These are phyloP conservation scores for Tricholoma matsutake DNA, from an alignment of 768 basidiomycete species.

Conservation along the genomic window DNA sequence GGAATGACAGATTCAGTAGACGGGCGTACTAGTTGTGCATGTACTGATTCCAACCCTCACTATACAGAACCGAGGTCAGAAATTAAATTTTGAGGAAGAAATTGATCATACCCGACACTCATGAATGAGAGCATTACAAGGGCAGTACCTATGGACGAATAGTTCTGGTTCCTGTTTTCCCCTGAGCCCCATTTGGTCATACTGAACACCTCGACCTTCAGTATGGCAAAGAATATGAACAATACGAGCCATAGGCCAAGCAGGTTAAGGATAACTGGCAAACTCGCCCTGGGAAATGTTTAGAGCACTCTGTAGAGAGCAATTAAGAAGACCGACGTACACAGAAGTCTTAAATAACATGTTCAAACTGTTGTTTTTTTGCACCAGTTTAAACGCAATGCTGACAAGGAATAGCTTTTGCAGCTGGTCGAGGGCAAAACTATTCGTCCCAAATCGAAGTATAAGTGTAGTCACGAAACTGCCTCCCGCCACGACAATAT, in stretches of 20 bases:
- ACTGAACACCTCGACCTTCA: slow-evolving; percentile 88
- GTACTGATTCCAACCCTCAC: slow-evolving; percentile 95
- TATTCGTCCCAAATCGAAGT: slow-evolving; percentile 51
- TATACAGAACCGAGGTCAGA: slow-evolving; percentile 27
- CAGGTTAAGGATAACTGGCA: slow-evolving; percentile 83
- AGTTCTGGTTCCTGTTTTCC: slow-evolving; percentile 72
- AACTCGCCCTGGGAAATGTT: slow-evolving; percentile 58
- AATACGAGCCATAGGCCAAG: slow-evolving; percentile 85
- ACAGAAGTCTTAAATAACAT: slow-evolving; percentile 95
- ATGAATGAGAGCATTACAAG: slow-evolving; percentile 90
- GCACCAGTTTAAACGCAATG: slow-evolving; percentile 92
- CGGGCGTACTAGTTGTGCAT: slow-evolving; percentile 91
- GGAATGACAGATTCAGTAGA: neutral
- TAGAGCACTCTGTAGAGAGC: neutral
- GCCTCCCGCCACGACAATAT: slow-evolving; percentile 75
- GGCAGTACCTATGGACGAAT: slow-evolving; percentile 71
- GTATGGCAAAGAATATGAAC: slow-evolving; percentile 88
- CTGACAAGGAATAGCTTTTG: slow-evolving; percentile 92
- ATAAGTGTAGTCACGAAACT: slow-evolving; percentile 81
- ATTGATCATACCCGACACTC: slow-evolving; percentile 72
- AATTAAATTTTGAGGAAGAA: slow-evolving; percentile 1
- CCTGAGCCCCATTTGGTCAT: slow-evolving; percentile 80
- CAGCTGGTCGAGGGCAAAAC: slow-evolving; percentile 58
- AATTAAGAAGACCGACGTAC: slow-evolving; percentile 46
- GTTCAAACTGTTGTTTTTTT: slow-evolving; percentile 82